Evolutionary conservation across 345 rosid species (phyloP), one percentile per base, ranked within the genome.

Genomic region (Raphanus sativus): DNA sequence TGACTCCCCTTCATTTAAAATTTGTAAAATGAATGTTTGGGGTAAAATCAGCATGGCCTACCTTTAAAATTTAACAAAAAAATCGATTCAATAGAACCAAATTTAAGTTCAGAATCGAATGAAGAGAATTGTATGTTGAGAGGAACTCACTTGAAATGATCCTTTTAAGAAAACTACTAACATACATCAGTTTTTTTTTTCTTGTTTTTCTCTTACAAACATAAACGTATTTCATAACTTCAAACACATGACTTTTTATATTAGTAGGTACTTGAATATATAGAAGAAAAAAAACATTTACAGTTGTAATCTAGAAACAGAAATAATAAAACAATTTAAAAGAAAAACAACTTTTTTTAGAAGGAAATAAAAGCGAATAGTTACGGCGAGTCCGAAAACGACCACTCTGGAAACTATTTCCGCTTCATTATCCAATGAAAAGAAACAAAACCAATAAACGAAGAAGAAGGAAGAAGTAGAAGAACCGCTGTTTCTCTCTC

Each of bases 371-470:
- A 64, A 70, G 69, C 24, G 42, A 62, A 76, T 69, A 69, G 75
- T 76, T 50, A 67, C 7, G 73, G 68, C 45, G 73, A 67, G 61
- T 9, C 29, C 7, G 80, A 76, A 62, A 76, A 76, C 59, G 75
- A 76, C 80, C 65, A 62, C 33, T 70, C 74, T 13, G 29, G 29
- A 62, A 76, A 77, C 67, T 30, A 30, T 17, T 54, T 69, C 0
- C 17, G 32, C 65, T 36, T 77, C 80, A 21, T 77, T 77, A 70
- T 70, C 75, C 75, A 77, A 77, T 70, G 3, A 68, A 42, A 50
- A 25, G 10, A 15, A 62, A 2, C 52, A 55, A 24, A 48, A 63
- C 9, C n/a, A n/a, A 21, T 21, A 21, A 21, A 21, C 21, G 62
- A 29, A 10, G 67, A 61, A 17, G 60, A 28, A 33, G 66, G 60